phyloP scores from a whole-genome alignment of 1,284 basidiomycete species.

The Naganishia sp. region DNA sequence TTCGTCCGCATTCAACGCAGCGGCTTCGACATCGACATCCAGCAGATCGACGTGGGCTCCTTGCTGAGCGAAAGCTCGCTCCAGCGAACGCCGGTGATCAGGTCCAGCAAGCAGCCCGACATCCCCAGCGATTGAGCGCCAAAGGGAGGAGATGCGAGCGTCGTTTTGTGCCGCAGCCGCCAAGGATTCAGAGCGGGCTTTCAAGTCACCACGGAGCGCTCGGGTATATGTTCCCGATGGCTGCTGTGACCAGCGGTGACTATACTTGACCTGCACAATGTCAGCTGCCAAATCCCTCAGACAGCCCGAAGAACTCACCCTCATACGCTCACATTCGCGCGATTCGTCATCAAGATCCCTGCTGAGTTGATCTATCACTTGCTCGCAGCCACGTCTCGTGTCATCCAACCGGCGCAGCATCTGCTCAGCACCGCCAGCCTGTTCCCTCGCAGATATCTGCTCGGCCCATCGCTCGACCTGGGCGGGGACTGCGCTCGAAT shows the following conservation, averaged over 20 bases:
- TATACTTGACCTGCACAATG: conserved; percentile 66
- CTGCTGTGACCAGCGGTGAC: conserved; percentile 85
- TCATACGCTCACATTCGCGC: conserved; percentile 76
- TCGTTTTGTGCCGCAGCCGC: conserved; percentile 79
- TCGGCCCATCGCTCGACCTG: conserved; percentile 76
- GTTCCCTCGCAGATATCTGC: conserved; percentile 71
- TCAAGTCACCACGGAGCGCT: conserved; percentile 73
- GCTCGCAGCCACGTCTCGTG: conserved; percentile 64
- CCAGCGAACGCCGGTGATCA: conserved; percentile 55
- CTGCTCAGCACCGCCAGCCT: conserved; percentile 57
- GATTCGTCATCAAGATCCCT: conserved; percentile 74
- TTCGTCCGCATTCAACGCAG: conserved; percentile 59
- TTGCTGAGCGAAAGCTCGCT: conserved; percentile 65
- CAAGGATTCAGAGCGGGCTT: conserved; percentile 72
- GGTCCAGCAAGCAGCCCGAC: conserved; percentile 60
- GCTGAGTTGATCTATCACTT: conserved; percentile 64
- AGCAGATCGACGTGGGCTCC: conserved; percentile 57
- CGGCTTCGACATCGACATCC: conserved; percentile 66
- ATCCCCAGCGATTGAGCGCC: conserved; percentile 71
- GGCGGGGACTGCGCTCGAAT: conserved; percentile 62
- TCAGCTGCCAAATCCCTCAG: not conserved
- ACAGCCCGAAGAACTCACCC: conserved; percentile 54
- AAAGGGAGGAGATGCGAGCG: conserved; percentile 70
- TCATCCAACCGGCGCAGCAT: conserved; percentile 65
- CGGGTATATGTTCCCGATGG: conserved; percentile 76